Base-by-base conservation (phyloP, 345 rosid species). In the Ceriops decandra region DNA sequence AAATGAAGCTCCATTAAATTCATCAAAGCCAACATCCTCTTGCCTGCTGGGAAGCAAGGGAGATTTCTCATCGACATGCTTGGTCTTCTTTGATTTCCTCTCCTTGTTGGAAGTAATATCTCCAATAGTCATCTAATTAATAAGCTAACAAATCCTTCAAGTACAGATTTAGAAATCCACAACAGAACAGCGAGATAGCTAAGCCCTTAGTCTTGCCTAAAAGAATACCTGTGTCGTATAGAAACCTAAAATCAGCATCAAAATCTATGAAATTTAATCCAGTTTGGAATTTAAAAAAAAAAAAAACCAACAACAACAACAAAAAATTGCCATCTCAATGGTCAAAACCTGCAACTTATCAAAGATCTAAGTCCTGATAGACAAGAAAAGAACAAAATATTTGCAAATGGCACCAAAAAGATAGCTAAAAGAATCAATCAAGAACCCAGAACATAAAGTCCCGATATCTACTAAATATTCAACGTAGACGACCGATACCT, bases 1-100 rank as follows among this genome's bases (percentile, higher is more conserved):
- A 60, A 88, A 90, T 5, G 96, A 88, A 83, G 92, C 95, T 71
- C 97, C 92, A 58, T 90, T 77, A 68, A 84, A 83, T 67, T 90
- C 95, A 42, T 75, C 83, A 72, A 68, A 76, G 59, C 77, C 65
- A 52, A 16, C 83, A 27, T 77, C 85, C 33, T 77, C 80, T 21
- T 66, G 70, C 62, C 68, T 78, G 63, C 74, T 77, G 28, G 83
- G 83, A 74, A 90, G 66, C 68, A 89, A 78, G 0, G 87, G 96
- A 63, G 81, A 54, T 42, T 63, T 86, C 63, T 81, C 83, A 69
- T 82, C 89, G 56, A 68, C 70, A n/a, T 63, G 70, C 57, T 79
- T 80, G 74, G 35, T 62, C 74, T 31, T 79, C 68, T 78, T 85
- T 31, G 87, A 80, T 66, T 68, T 84, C 65, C 81, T 77, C 67